phyloP scores from a whole-genome alignment of 192 early-diverging fungal genomes.

The Coemansia umbellata region DNA sequence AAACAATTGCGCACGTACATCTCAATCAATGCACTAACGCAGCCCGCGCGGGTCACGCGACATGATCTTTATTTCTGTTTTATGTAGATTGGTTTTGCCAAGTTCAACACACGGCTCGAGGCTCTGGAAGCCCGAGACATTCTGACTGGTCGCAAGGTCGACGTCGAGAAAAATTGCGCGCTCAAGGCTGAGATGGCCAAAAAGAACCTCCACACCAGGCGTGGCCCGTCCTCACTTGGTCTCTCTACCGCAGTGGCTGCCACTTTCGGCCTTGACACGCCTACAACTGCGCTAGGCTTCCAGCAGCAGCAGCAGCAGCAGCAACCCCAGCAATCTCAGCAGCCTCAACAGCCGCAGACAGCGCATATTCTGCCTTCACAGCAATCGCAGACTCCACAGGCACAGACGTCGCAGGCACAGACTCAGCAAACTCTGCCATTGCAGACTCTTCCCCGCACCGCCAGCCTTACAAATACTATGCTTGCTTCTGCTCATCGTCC shows the following conservation, averaged over 20 bases:
- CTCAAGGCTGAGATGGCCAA: slow-evolving; percentile 99
- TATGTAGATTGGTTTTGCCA: slow-evolving; percentile 90
- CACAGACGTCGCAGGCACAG: slow-evolving; percentile 4
- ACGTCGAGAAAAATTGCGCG: slow-evolving; percentile 76
- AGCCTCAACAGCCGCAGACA: slow-evolving; percentile 11
- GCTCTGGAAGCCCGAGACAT: slow-evolving; percentile 90
- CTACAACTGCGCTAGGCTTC: slow-evolving; percentile 16
- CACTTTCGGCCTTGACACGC: slow-evolving; percentile 44
- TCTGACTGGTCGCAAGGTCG: slow-evolving; percentile 87
- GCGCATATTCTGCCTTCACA: neutral
- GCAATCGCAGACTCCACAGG: neutral
- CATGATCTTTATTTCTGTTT: neutral
- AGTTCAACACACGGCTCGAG: slow-evolving; percentile 87
- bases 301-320: slow-evolving; percentile 20
- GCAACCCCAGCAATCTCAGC: slow-evolving; percentile 1
- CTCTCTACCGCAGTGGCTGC: slow-evolving; percentile 29
- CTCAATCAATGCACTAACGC: neutral
- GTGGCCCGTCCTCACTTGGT: slow-evolving; percentile 60
- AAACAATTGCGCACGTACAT: slow-evolving; percentile 13
- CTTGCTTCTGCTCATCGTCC: slow-evolving; percentile 39
- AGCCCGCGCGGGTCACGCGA: neutral
- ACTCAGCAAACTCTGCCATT: slow-evolving; percentile 6
- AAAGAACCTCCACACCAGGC: slow-evolving; percentile 94
- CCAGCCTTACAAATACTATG: slow-evolving; percentile 33
- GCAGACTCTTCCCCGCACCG: slow-evolving; percentile 25